Conservation (phyloP, 2,329 filamentous ascomycete species). For the Aspergillus neoniger region DNA sequence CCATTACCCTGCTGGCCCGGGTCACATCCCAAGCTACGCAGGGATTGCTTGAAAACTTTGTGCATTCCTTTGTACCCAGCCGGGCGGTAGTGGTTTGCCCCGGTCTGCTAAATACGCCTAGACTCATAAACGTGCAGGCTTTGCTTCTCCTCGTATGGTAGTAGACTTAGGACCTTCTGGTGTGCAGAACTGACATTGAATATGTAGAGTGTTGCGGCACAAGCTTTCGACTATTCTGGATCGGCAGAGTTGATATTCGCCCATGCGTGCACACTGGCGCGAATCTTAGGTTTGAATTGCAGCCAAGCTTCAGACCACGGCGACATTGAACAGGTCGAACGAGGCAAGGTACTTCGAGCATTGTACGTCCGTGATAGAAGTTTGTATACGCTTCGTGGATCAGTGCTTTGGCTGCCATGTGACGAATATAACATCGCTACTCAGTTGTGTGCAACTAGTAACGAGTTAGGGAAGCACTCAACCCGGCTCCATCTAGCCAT, state of each 20-base stretch:
- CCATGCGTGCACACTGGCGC: constrained; percentile 10
- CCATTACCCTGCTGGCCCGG: constrained; percentile 4
- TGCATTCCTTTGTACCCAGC: constrained; percentile 6
- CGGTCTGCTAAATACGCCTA: background rate
- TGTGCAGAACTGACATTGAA: no score
- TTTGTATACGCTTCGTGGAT: constrained; percentile 1
- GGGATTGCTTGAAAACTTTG: background rate
- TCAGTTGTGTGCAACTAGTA: background rate
- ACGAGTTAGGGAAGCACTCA: background rate
- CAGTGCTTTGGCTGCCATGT: constrained; percentile 5
- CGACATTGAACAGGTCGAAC: background rate
- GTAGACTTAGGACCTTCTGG: no score
- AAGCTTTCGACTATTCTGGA: constrained; percentile 3
- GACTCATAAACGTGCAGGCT: constrained; percentile 9
- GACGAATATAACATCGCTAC: background rate
- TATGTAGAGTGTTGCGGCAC: constrained; percentile 9
- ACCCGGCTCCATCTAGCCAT: background rate
- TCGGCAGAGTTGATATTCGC: constrained; percentile 13
- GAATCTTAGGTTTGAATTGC: background rate
- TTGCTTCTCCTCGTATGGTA: constrained; percentile 11
- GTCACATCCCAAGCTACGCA: background rate
- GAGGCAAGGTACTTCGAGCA: constrained; percentile 3
- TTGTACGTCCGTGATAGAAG: constrained; percentile 7
- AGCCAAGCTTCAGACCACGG: background rate
- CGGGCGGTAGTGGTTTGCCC: constrained; percentile 3